Base-by-base conservation (phyloP, 768 basidiomycete species). In the Auricularia sp. region DNA sequence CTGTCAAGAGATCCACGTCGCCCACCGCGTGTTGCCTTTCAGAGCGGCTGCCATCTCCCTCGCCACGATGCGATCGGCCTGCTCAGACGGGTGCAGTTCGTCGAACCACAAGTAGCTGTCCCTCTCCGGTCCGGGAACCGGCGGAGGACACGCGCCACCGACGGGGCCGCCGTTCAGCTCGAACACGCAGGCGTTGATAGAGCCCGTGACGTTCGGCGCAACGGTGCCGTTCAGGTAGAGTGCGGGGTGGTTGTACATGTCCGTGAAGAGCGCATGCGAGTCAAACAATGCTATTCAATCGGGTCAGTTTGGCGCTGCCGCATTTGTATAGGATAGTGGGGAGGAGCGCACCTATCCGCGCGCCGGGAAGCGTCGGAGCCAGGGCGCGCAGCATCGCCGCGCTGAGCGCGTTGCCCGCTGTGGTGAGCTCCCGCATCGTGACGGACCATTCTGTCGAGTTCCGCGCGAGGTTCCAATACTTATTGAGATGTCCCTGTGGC, bases 361-460 rank as follows among this genome's bases (percentile, higher is more conserved):
- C 83, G 3, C 74, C 83, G 4, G 14, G 34, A 45, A 74, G 69
- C 8, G 65, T 66, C 1, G 71, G 67, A 1, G 72, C 69, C 11
- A 75, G 67, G 13, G 61, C 67, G 33, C 71, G 61, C 2, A 76
- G 68, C 69, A 71, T 67, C 7, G 72, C 68, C 45, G 67, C 66
- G 2, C 74, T 66, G 44, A 74, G 64, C 13, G 67, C 76, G 67
- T 87, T 87, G 14, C 83, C 84, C 0, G 80, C 77, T 4, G 76
- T 72, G 6, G 79, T 77, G 62, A 84, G 75, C 68, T 86, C 83
- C 3, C 71, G 77, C 79, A 86, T 85, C 67, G 77, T 75, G 29
- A 59, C 29, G 65, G 74, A 82, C 84, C 84, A 85, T 69, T 81
- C 82, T 0, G 84, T 85, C 7, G 81, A 77, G 69, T 86, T 86